Percentiles rank a stretch among this genome's conserved stretches.
Evolutionary conservation across 2,329 filamentous ascomycete species (phyloP).

Genomic region (Apiospora phragmitis): DNA sequence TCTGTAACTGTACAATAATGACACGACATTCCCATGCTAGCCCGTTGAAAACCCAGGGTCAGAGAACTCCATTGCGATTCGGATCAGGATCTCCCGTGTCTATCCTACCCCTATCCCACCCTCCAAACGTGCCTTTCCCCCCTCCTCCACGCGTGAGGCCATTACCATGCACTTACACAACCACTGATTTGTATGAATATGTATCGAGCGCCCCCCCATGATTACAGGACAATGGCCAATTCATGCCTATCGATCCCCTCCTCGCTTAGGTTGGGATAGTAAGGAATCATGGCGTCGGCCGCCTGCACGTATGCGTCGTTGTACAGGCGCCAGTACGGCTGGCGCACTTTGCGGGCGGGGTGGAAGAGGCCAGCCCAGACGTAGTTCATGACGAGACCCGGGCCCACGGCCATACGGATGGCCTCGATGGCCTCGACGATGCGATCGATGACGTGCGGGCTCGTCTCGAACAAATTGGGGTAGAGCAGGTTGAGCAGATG

Average conservation of each 20-base stretch:
- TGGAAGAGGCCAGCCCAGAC: conserved; percentile 98
- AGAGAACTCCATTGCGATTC: neutral
- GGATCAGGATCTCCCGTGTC: neutral
- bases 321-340: conserved; percentile 94
- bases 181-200: neutral
- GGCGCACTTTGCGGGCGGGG: conserved; percentile 89
- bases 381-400: conserved; percentile 94
- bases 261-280: conserved; percentile 85
- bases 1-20: conserved; percentile 1
- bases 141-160: neutral
- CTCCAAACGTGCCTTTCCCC: neutral
- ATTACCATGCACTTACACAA: neutral
- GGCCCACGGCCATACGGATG: conserved; percentile 88
- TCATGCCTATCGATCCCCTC: conserved; percentile 78
- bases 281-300: conserved; percentile 93
- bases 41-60: neutral
- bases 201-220: neutral
- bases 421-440: conserved; percentile 98
- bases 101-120: neutral
- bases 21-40: neutral
- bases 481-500: conserved; percentile 95
- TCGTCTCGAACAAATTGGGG: conserved; percentile 97
- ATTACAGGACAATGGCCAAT: conserved; percentile 76
- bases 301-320: conserved; percentile 95
- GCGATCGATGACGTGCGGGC: conserved; percentile 95